Evolutionary conservation across 225 moss, liverwort and hornwort species (phyloP).

Genomic region (Polytrichum formosum): DNA sequence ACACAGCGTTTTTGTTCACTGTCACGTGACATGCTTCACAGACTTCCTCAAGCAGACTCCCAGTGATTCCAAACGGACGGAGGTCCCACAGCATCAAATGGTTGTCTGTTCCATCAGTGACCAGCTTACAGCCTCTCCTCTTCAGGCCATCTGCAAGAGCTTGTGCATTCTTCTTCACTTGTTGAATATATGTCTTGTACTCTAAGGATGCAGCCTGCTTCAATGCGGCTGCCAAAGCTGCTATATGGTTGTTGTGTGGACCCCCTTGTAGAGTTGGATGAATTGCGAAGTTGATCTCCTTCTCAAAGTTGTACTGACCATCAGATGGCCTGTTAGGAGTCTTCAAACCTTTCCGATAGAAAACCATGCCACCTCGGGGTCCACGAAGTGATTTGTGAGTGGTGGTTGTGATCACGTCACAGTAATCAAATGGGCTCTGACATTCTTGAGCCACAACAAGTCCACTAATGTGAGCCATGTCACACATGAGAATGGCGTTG

Average conservation of each 20-base stretch:
- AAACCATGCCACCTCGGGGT: conserved; percentile 74
- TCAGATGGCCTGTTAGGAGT: conserved; percentile 24
- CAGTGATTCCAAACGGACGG: conserved; percentile 60
- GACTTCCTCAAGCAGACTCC: conserved; percentile 63
- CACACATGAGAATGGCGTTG: conserved; percentile 70
- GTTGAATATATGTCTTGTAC: conserved; percentile 62
- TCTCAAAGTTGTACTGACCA: conserved; percentile 47
- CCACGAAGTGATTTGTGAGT: conserved; percentile 80
- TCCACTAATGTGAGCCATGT: conserved; percentile 81
- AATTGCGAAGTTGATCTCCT: conserved; percentile 72
- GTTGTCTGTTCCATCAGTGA: conserved; percentile 79
- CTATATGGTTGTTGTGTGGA: conserved; percentile 74
- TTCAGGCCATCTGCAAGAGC: conserved; percentile 53
- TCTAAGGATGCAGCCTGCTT: conserved; percentile 54
- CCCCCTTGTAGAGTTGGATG: conserved; percentile 76
- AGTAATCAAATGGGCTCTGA: conserved; percentile 56
- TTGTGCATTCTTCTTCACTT: conserved; percentile 69
- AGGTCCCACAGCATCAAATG: conserved; percentile 77
- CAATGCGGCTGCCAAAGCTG: conserved; percentile 66
- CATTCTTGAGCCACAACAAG: conserved; percentile 63
- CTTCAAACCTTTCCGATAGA: conserved; percentile 62
- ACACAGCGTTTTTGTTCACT: conserved; percentile 66
- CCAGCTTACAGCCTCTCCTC: conserved; percentile 64
- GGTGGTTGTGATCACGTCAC: conserved; percentile 73
- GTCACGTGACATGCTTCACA: conserved; percentile 75